These are phyloP conservation scores for Lasiodiplodia sp. DNA, from an alignment of 2,329 filamentous ascomycete genomes.

Conservation along the genomic window DNA sequence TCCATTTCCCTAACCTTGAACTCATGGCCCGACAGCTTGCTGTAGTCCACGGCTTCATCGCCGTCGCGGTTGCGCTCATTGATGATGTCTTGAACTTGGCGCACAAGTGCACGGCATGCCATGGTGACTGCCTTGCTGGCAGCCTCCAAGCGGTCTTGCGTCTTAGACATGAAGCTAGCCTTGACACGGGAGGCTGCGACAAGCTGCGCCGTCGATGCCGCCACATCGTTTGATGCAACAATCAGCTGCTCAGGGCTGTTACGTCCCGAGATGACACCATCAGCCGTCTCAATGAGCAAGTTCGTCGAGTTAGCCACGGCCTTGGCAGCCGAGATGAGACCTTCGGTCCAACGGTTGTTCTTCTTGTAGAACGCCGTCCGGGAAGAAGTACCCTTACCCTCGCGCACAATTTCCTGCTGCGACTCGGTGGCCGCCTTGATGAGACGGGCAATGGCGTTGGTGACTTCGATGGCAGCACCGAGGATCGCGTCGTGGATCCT, in stretches of 20 bases:
- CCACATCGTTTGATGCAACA: conserved; percentile 95
- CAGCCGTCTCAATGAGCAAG: conserved; percentile 95
- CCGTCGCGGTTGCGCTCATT: conserved; percentile 83
- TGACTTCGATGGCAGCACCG: conserved; percentile 90
- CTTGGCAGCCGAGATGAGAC: conserved; percentile 95
- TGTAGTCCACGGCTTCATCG: conserved; percentile 82
- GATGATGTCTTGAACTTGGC: conserved; percentile 95
- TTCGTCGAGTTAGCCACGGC: conserved; percentile 94
- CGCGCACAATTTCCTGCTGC: conserved; percentile 95
- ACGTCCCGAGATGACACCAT: conserved; percentile 89
- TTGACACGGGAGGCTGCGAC: conserved; percentile 96
- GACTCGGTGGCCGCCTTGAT: conserved; percentile 94
- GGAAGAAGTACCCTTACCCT: conserved; percentile 86
- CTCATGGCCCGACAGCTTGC: conserved; percentile 87
- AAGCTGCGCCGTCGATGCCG: conserved; percentile 93
- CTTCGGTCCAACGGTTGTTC: conserved; percentile 99
- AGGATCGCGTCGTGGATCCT: conserved; percentile 95
- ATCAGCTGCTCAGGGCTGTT: conserved; percentile 97
- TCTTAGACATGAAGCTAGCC: conserved; percentile 97
- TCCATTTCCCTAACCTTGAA: conserved; percentile 99
- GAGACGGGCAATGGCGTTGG: conserved; percentile 88
- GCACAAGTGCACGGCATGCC: conserved; percentile 85
- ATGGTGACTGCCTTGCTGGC: conserved; percentile 92
- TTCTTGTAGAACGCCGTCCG: conserved; percentile 99
- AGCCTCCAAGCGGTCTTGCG: conserved; percentile 87